These are phyloP conservation scores for Suillus spraguei DNA, from an alignment of 768 basidiomycete genomes.

Conservation along the genomic window DNA sequence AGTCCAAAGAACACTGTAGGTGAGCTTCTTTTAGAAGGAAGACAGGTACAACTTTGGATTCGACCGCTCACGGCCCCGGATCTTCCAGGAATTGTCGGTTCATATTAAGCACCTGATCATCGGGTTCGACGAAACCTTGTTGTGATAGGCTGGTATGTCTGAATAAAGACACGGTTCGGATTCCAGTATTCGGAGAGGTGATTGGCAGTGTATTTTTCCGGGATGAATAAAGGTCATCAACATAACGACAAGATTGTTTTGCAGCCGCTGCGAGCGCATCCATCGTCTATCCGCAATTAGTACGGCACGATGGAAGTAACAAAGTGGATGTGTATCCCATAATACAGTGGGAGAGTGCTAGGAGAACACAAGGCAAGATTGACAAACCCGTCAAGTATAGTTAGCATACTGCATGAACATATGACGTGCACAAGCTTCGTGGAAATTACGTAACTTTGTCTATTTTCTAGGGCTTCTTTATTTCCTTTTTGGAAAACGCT, in stretches of 20 bases:
- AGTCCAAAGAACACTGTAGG: neutral
- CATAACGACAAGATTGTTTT: slow-evolving; percentile 69
- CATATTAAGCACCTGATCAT: slow-evolving; percentile 57
- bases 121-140: slow-evolving; percentile 73
- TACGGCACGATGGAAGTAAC: slow-evolving; percentile 54
- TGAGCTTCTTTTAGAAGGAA: neutral
- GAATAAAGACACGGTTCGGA: slow-evolving; percentile 82
- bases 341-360: slow-evolving; percentile 69
- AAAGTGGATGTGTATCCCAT: slow-evolving; percentile 81
- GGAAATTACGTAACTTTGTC: neutral
- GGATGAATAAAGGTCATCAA: slow-evolving; percentile 27
- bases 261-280: slow-evolving; percentile 77
- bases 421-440: neutral
- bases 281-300: no score
- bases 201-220: slow-evolving; percentile 40
- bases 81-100: slow-evolving; percentile 74
- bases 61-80: slow-evolving; percentile 38
- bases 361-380: slow-evolving; percentile 36
- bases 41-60: slow-evolving; percentile 71
- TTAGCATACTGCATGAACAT: neutral
- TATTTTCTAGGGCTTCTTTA: neutral
- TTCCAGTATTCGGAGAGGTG: slow-evolving; percentile 70
- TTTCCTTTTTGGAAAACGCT: neutral
- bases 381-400: neutral
- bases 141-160: slow-evolving; percentile 83